Evolutionary conservation across 495 filamentous ascomycete genomes (phyloP).

Genomic region (Neurospora sp.): DNA sequence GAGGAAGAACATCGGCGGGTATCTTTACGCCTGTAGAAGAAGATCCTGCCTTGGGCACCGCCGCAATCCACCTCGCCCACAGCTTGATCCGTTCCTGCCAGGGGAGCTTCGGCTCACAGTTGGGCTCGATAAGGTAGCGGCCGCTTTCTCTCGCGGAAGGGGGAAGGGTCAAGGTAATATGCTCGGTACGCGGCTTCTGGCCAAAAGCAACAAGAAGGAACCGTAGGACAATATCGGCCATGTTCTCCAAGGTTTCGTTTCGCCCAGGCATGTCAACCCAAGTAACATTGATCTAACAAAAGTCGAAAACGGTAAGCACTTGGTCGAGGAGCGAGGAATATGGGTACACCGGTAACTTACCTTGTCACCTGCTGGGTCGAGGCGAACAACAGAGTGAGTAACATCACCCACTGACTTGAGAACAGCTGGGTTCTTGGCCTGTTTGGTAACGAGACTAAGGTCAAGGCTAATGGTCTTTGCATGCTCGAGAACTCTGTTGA

Average conservation of each 20-base stretch:
- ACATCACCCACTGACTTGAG: slow-evolving; percentile 32
- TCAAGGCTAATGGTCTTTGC: slow-evolving; percentile 11
- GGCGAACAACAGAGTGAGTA: slow-evolving; percentile 31
- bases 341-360: slow-evolving; percentile 14
- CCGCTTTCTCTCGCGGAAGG: slow-evolving; percentile 10
- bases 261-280: slow-evolving; percentile 26
- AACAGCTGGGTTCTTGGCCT: slow-evolving; percentile 11
- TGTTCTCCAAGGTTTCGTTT: slow-evolving; percentile 17
- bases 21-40: slow-evolving; percentile 1
- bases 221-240: slow-evolving; percentile 30
- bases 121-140: slow-evolving; percentile 17
- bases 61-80: slow-evolving; percentile 30
- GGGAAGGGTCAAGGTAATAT: background rate
- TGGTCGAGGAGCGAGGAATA: background rate
- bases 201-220: slow-evolving; percentile 29
- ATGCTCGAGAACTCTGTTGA: slow-evolving; percentile 19
- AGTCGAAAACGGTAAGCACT: slow-evolving; percentile 1
- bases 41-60: background rate
- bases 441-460: slow-evolving; percentile 9
- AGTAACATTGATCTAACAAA: slow-evolving; percentile 21
- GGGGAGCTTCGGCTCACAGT: slow-evolving; percentile 19
- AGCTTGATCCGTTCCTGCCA: slow-evolving; percentile 34
- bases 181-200: slow-evolving; percentile 12
- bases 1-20: slow-evolving; percentile 5
- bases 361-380: slow-evolving; percentile 8